Conservation (phyloP, 139 green algal species). For the Gonium pectorale region DNA sequence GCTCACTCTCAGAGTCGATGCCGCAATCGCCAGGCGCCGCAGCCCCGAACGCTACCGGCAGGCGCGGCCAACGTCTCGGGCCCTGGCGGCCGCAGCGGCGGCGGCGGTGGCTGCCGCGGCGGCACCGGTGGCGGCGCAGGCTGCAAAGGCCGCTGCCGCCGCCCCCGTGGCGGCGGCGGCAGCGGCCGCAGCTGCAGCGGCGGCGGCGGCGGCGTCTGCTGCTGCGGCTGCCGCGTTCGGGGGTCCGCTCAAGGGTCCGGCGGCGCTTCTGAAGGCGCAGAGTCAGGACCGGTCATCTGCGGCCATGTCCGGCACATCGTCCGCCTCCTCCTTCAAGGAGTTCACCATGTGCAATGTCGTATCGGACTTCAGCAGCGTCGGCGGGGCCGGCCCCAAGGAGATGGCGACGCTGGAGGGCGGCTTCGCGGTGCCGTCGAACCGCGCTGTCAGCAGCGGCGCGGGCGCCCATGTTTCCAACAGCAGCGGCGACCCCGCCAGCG, state of each 20-base stretch:
- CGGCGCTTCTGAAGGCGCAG: neutral
- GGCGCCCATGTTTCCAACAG: neutral
- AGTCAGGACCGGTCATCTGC: neutral
- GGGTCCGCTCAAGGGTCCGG: no score
- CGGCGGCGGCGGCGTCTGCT: neutral
- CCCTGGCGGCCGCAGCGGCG: neutral
- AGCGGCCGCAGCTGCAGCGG: neutral
- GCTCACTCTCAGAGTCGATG: no score
- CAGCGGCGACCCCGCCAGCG: neutral
- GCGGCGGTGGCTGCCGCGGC: neutral
- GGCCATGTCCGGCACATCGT: neutral
- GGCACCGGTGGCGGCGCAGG: neutral
- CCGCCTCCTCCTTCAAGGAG: neutral
- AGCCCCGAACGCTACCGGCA: neutral
- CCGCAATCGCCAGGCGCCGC: neutral
- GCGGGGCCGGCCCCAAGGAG: neutral
- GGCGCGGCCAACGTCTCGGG: neutral
- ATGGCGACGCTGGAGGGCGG: neutral
- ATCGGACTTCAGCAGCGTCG: neutral
- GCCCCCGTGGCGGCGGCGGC: neutral
- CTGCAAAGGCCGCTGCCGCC: neutral
- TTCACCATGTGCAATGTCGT: neutral
- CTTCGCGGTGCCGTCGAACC: neutral
- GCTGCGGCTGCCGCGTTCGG: neutral
- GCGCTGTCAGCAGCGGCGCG: neutral